These are phyloP conservation scores for Eimeria nieschulzi DNA, from an alignment of 169 alveolate species.

Conservation along the genomic window DNA sequence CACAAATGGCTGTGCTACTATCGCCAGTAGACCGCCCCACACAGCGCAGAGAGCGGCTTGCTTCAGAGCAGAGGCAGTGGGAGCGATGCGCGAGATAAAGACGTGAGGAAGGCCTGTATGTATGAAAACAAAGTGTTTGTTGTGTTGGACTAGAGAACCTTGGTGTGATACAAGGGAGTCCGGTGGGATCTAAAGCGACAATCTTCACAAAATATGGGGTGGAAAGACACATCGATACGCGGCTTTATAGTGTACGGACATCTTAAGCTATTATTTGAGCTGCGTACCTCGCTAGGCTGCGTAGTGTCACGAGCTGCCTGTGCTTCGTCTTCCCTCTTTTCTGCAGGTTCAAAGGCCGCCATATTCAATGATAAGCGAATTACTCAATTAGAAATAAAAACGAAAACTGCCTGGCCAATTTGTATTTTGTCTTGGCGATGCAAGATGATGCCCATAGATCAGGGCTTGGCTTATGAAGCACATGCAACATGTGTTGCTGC, in stretches of 20 bases:
- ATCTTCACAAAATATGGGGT: neutral
- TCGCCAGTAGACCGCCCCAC: neutral
- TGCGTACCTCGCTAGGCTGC: constrained; percentile 6
- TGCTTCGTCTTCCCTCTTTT: constrained; percentile 23
- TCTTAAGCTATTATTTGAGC: too few species aligned
- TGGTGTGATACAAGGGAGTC: too few species aligned
- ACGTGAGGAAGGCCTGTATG: neutral
- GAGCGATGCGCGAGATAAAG: neutral
- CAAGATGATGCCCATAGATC: too few species aligned
- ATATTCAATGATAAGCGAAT: neutral
- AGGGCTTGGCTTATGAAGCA: too few species aligned
- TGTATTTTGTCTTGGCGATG: too few species aligned
- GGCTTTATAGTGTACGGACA: neutral
- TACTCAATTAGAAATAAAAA: neutral
- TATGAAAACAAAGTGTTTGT: neutral
- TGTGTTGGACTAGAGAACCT: too few species aligned
- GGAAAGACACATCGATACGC: neutral
- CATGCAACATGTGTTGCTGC: too few species aligned
- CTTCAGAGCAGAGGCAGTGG: neutral
- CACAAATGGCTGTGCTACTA: too few species aligned
- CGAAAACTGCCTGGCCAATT: neutral
- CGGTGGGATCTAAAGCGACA: neutral
- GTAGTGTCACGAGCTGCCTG: neutral
- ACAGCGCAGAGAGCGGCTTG: neutral
- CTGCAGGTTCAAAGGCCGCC: constrained; percentile 2